phyloP scores from a whole-genome alignment of 2,329 filamentous ascomycete species.

The Plectosphaerella plurivora region DNA sequence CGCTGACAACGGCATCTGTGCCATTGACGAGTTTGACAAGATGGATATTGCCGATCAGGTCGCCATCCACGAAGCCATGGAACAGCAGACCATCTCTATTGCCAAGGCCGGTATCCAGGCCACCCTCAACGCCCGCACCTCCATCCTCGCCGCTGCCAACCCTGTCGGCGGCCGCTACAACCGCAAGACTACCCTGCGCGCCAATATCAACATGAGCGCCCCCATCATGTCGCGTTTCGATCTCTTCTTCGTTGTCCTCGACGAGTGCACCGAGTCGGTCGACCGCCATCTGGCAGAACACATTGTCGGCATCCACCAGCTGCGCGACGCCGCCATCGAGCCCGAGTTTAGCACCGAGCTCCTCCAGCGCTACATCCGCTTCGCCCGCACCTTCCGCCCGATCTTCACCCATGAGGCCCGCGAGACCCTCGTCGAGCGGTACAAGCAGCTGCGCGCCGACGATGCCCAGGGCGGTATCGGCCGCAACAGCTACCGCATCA shows the following conservation, averaged over 20 bases:
- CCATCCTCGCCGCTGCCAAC: slow-evolving; percentile 93
- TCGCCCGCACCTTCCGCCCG: slow-evolving; percentile 89
- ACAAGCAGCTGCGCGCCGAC: slow-evolving; percentile 91
- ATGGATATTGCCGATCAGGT: slow-evolving; percentile 98
- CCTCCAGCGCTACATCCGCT: slow-evolving; percentile 93
- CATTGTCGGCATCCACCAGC: slow-evolving; percentile 90
- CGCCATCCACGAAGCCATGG: slow-evolving; percentile 99
- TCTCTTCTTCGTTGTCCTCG: slow-evolving; percentile 94
- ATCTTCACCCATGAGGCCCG: slow-evolving; percentile 88
- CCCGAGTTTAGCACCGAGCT: slow-evolving; percentile 96
- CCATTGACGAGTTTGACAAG: slow-evolving; percentile 99
- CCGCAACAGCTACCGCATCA: slow-evolving; percentile 94
- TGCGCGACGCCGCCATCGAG: slow-evolving; percentile 84
- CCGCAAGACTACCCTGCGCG: slow-evolving; percentile 85
- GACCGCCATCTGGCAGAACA: slow-evolving; percentile 91
- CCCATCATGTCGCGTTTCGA: slow-evolving; percentile 99
- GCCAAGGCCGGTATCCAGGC: slow-evolving; percentile 98
- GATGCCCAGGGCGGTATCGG: slow-evolving; percentile 93
- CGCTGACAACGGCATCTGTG: slow-evolving; percentile 93
- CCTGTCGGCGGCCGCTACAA: slow-evolving; percentile 96
- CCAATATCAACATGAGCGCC: slow-evolving; percentile 97
- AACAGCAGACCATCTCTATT: slow-evolving; percentile 99
- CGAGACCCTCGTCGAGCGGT: slow-evolving; percentile 79
- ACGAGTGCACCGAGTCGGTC: slow-evolving; percentile 90
- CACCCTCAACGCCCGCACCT: slow-evolving; percentile 91